Evolutionary conservation across 2,329 filamentous ascomycete species (phyloP).

Genomic region (Alternaria hordeiaustralica): DNA sequence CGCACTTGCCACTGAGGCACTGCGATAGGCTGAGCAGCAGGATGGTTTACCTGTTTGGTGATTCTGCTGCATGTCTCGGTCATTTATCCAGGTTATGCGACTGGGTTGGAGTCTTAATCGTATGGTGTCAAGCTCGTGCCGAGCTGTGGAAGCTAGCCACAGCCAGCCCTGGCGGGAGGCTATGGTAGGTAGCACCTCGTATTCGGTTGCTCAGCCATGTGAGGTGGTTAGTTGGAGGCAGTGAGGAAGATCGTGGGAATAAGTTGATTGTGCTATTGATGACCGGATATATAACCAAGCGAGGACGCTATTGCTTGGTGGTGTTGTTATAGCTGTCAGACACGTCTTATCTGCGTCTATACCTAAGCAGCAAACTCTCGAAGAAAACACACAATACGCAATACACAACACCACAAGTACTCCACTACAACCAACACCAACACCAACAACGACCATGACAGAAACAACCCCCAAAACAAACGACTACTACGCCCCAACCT

Average conservation of each 20-base stretch:
- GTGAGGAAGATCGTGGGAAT: neutral
- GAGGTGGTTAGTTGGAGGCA: neutral
- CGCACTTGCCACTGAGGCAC: neutral
- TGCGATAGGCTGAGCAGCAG: neutral
- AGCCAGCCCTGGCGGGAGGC: neutral
- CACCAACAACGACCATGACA: neutral
- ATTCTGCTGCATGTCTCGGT: neutral
- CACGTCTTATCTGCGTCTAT: neutral
- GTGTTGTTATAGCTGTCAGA: neutral
- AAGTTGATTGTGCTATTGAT: neutral
- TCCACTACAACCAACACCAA: neutral
- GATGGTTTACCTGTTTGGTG: neutral
- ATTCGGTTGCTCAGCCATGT: neutral
- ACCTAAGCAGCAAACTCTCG: neutral
- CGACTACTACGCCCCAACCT: neutral
- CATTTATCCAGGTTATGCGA: neutral
- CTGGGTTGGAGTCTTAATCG: neutral
- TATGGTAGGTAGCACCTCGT: neutral
- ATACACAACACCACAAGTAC: neutral
- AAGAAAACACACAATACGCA: neutral
- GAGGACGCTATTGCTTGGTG: neutral
- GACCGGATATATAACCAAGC: neutral
- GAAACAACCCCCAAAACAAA: neutral
- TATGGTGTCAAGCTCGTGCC: neutral
- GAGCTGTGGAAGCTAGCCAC: neutral